Conservation (phyloP, 495 filamentous ascomycete genomes). For the Penicillium goetzii region DNA sequence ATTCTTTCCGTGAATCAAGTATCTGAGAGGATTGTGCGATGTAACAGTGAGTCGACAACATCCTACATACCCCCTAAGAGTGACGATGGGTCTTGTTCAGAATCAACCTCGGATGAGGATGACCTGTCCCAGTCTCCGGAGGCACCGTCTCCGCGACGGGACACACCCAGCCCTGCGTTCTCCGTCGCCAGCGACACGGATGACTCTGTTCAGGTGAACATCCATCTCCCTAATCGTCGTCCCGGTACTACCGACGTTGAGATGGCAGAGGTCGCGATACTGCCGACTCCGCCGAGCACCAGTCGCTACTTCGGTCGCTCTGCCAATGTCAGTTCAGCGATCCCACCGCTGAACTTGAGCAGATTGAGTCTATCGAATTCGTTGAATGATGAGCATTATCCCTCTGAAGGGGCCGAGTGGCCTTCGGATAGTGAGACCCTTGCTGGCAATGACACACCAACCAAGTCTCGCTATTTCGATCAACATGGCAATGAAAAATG, state of each 20-base stretch:
- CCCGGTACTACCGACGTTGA: not conserved
- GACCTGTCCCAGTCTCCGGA: not conserved
- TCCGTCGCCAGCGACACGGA: not conserved
- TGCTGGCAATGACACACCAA: too few relatives aligned
- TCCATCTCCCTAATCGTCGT: not conserved
- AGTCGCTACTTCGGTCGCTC: too few relatives aligned
- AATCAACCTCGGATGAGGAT: not conserved
- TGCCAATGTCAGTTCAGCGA: too few relatives aligned
- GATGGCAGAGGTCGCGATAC: too few relatives aligned
- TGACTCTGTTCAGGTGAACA: not conserved
- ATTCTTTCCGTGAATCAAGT: not conserved
- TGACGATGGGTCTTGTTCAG: not conserved
- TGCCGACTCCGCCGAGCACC: too few relatives aligned
- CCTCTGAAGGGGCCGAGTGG: too few relatives aligned
- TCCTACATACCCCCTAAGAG: not conserved
- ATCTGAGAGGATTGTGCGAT: not conserved
- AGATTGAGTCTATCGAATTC: too few relatives aligned
- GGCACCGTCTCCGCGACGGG: not conserved
- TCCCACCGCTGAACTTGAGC: too few relatives aligned
- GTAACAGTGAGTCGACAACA: not conserved
- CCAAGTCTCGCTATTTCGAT: too few relatives aligned
- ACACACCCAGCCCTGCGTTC: not conserved
- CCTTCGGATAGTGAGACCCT: too few relatives aligned
- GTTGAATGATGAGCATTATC: too few relatives aligned
- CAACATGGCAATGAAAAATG: too few relatives aligned